Percentiles rank a stretch among this genome's conserved stretches.
These are phyloP conservation scores for Citrus inodora DNA, from an alignment of 345 rosid species.

Conservation along the genomic window DNA sequence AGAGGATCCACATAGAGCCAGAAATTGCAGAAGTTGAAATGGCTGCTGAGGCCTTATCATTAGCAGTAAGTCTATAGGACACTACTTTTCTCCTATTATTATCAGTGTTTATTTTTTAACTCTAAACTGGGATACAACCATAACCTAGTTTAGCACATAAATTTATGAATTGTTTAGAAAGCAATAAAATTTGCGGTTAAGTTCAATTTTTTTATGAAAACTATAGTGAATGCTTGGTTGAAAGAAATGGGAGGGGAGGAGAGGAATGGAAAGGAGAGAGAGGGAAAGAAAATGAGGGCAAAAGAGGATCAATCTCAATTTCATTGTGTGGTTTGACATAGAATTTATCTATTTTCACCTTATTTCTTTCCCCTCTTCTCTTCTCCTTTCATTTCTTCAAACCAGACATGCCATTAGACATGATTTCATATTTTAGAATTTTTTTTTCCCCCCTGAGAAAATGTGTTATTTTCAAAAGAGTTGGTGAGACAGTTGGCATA, in stretches of 20 bases:
- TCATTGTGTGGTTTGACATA: no score
- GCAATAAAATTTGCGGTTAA: background rate
- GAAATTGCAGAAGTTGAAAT: slow-evolving; percentile 60
- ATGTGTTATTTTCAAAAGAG: background rate
- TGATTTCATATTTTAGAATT: background rate
- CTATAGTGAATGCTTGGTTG: no score
- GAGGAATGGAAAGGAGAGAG: no score
- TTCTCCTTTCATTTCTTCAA: no score
- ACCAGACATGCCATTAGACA: background rate
- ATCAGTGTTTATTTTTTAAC: background rate
- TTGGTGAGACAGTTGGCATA: background rate
- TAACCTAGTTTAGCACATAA: background rate
- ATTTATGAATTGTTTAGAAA: background rate
- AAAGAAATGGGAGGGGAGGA: no score
- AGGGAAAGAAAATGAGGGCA: no score
- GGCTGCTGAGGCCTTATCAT: slow-evolving; percentile 66
- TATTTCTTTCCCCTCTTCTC: no score
- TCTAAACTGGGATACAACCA: background rate
- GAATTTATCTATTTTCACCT: no score
- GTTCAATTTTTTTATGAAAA: background rate
- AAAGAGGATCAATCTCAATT: no score
- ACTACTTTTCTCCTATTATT: background rate
- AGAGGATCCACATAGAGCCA: slow-evolving; percentile 68
- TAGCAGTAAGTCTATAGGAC: slow-evolving; percentile 49
- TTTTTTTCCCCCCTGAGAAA: background rate